Conservation (phyloP, 202 grass and related monocot genomes). For the Schoenoplectus triqueter region DNA sequence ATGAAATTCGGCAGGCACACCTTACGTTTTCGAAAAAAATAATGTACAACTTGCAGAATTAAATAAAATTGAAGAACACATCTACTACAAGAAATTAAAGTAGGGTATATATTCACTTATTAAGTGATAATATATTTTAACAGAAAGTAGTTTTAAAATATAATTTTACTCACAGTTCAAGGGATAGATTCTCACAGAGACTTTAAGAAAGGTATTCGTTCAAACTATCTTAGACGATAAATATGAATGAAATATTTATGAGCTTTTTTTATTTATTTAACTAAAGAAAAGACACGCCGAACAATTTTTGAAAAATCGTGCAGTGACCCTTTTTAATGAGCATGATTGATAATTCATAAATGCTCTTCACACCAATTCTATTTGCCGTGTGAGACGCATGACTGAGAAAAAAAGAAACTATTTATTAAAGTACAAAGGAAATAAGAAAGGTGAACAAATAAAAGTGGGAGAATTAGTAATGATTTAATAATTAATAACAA, state of each 20-base stretch:
- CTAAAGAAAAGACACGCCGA: not conserved
- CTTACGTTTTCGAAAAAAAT: no score
- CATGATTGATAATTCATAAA: not conserved
- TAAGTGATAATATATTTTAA: not conserved
- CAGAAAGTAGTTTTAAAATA: not conserved
- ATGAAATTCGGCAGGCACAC: no score
- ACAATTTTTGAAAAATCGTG: not conserved
- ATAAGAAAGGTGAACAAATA: not conserved
- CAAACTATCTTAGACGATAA: not conserved
- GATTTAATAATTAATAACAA: not conserved
- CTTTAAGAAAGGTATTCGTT: not conserved
- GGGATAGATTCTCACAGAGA: not conserved
- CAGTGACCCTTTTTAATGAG: not conserved
- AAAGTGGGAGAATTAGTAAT: not conserved
- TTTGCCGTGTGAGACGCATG: not conserved
- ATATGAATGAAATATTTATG: not conserved
- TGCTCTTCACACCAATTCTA: not conserved
- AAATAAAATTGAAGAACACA: constrained; percentile 1
- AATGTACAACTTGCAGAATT: not conserved
- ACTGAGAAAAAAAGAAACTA: not conserved
- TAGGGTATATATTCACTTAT: not conserved
- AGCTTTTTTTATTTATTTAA: not conserved
- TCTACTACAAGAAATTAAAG: not conserved
- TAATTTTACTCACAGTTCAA: not conserved
- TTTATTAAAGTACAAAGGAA: not conserved